Conservation (phyloP, 2,329 filamentous ascomycete species). For the Drechslerella coelobrocha region DNA sequence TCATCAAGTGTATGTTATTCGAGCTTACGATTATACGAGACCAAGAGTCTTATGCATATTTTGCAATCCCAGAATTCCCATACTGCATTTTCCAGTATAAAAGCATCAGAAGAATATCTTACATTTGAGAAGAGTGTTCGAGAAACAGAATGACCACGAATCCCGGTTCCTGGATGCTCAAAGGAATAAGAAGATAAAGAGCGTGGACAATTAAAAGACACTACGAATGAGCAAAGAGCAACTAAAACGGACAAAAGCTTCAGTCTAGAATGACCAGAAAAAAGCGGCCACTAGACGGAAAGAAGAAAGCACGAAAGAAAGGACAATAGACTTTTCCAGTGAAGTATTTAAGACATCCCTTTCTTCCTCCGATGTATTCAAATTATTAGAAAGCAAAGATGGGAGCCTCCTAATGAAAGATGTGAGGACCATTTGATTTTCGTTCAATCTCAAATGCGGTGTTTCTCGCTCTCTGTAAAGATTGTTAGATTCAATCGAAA, state of each 20-base stretch:
- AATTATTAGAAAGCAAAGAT: background rate
- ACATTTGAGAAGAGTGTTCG: constrained; percentile 33
- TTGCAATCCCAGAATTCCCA: constrained; percentile 30
- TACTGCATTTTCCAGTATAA: constrained; percentile 29
- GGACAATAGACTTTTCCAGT: constrained; percentile 13
- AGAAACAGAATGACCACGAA: constrained; percentile 11
- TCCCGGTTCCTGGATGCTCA: constrained; percentile 14
- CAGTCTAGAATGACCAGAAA: background rate
- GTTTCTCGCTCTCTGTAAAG: constrained; percentile 75
- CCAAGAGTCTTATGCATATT: too few species aligned
- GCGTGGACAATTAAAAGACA: constrained; percentile 44
- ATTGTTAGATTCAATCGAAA: constrained; percentile 34
- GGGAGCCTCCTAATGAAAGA: background rate
- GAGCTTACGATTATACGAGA: too few species aligned
- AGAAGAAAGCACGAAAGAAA: constrained; percentile 10
- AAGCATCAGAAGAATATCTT: constrained; percentile 37
- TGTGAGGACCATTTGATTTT: background rate
- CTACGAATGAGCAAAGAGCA: constrained; percentile 12
- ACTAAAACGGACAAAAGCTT: constrained; percentile 2
- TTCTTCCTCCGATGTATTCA: constrained; percentile 12
- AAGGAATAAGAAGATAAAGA: constrained; percentile 22
- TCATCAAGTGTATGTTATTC: too few species aligned
- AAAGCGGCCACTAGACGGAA: background rate
- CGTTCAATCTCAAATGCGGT: constrained; percentile 66
- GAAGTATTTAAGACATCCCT: background rate